Evolutionary conservation across 192 early-diverging fungal genomes (phyloP).

Genomic region (Linnemannia hyalina): DNA sequence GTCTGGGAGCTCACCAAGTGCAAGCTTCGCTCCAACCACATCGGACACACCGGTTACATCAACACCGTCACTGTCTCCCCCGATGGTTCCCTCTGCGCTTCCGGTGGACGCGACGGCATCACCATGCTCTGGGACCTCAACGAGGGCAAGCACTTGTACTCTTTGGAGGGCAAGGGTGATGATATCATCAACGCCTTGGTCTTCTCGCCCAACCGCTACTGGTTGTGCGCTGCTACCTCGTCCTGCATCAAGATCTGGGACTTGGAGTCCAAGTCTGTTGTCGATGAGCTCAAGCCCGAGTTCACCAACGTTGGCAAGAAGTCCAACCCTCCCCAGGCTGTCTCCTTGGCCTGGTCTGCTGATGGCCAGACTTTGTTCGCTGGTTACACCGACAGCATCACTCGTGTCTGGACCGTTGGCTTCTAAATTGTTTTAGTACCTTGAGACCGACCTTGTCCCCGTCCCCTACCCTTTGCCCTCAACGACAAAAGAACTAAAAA

Average conservation of each 20-base stretch:
- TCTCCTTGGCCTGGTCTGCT: constrained; percentile 98
- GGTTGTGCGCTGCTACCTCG: constrained; percentile 98
- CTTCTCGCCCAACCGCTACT: constrained; percentile 99
- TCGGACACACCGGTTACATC: constrained; percentile 98
- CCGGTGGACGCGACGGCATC: constrained; percentile 99
- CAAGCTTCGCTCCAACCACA: constrained; percentile 99
- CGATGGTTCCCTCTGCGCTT: constrained; percentile 99
- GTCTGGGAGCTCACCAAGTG: constrained; percentile 99
- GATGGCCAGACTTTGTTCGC: constrained; percentile 98
- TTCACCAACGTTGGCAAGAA: constrained; percentile 81
- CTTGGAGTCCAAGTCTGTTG: constrained; percentile 96
- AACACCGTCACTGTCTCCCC: constrained; percentile 99
- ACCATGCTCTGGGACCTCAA: constrained; percentile 99
- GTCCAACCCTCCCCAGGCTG: constrained; percentile 85
- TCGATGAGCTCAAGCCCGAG: constrained; percentile 91
- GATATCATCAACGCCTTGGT: constrained; percentile 96
- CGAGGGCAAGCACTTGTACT: constrained; percentile 99
- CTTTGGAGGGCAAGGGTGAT: constrained; percentile 87
- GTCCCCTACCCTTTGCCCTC: background rate
- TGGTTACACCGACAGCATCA: constrained; percentile 88
- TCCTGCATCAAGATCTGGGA: constrained; percentile 99
- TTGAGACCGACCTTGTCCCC: background rate
- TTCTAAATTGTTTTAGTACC: constrained; percentile 31
- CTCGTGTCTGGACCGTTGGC: constrained; percentile 57
- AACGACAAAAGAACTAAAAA: background rate